A percentile compares a stretch with the other conserved stretches of the same genome.
Conservation (phyloP, 2,329 filamentous ascomycete genomes). For the Gyromitra esculenta region DNA sequence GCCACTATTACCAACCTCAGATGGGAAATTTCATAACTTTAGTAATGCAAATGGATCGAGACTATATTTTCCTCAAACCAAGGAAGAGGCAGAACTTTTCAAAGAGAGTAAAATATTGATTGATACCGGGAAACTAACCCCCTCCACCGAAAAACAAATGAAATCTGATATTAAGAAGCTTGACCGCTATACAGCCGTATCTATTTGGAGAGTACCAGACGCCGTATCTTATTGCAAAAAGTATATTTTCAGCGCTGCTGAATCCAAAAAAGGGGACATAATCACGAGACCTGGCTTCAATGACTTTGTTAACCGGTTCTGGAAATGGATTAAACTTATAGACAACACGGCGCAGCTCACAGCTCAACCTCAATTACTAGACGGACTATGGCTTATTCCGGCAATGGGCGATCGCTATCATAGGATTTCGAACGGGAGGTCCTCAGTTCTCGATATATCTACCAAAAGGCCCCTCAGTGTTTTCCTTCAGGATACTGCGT, state of each 20-base stretch:
- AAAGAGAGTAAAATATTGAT: slow-evolving; percentile 33
- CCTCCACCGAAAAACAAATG: slow-evolving; percentile 2
- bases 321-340: slow-evolving; percentile 15
- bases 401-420: slow-evolving; percentile 55
- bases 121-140: slow-evolving; percentile 18
- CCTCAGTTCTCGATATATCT: slow-evolving; percentile 36
- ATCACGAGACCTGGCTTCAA: slow-evolving; percentile 32
- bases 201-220: slow-evolving; percentile 45
- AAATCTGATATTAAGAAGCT: slow-evolving; percentile 26
- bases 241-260: slow-evolving; percentile 34
- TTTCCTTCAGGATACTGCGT: slow-evolving; percentile 30
- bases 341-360: slow-evolving; percentile 30
- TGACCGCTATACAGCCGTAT: slow-evolving; percentile 40
- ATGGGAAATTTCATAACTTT: slow-evolving; percentile 42
- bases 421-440: slow-evolving; percentile 35
- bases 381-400: slow-evolving; percentile 58
- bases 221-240: slow-evolving; percentile 45
- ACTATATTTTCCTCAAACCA: slow-evolving; percentile 26
- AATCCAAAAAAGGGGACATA: slow-evolving; percentile 6
- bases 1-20: slow-evolving; percentile 40
- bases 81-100: slow-evolving; percentile 28
- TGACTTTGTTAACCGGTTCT: slow-evolving; percentile 50
- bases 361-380: slow-evolving; percentile 25
- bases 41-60: slow-evolving; percentile 1
- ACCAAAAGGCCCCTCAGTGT: background rate